Evolutionary conservation across 2,329 filamentous ascomycete genomes (phyloP).

Genomic region (Helicocarpus griseus): DNA sequence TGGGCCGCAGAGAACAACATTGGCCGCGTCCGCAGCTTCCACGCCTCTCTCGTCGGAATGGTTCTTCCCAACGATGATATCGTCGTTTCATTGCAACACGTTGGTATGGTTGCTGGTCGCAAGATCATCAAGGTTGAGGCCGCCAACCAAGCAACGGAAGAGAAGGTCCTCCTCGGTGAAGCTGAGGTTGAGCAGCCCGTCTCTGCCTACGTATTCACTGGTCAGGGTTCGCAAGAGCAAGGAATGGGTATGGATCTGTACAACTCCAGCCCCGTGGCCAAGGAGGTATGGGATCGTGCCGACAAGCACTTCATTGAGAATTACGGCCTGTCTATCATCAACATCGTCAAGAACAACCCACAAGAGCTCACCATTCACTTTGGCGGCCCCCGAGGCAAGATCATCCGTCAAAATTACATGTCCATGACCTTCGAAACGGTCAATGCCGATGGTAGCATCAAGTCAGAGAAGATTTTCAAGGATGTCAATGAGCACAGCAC

Average conservation of each 20-base stretch:
- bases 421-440: conserved; percentile 99
- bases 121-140: conserved; percentile 99
- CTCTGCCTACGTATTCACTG: conserved; percentile 94
- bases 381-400: conserved; percentile 90
- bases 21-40: conserved; percentile 93
- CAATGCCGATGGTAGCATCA: conserved; percentile 78
- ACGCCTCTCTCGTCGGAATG: conserved; percentile 96
- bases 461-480: conserved; percentile 99
- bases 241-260: conserved; percentile 99
- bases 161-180: conserved; percentile 90
- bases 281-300: conserved; percentile 95
- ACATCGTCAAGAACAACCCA: conserved; percentile 99
- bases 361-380: conserved; percentile 99
- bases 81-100: conserved; percentile 88
- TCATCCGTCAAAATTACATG: conserved; percentile 98
- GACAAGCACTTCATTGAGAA: conserved; percentile 98
- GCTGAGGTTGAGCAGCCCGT: conserved; percentile 97
- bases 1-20: conserved; percentile 99
- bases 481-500: conserved; percentile 86
- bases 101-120: conserved; percentile 93
- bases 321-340: conserved; percentile 95
- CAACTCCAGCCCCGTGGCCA: conserved; percentile 81
- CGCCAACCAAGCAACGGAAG: conserved; percentile 88
- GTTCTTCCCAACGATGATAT: conserved; percentile 94
- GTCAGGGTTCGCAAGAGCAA: conserved; percentile 96